A percentile compares a stretch with the other conserved stretches of the same genome.
Conservation (phyloP, 495 filamentous ascomycete species). For the Annulohypoxylon maeteangense region DNA sequence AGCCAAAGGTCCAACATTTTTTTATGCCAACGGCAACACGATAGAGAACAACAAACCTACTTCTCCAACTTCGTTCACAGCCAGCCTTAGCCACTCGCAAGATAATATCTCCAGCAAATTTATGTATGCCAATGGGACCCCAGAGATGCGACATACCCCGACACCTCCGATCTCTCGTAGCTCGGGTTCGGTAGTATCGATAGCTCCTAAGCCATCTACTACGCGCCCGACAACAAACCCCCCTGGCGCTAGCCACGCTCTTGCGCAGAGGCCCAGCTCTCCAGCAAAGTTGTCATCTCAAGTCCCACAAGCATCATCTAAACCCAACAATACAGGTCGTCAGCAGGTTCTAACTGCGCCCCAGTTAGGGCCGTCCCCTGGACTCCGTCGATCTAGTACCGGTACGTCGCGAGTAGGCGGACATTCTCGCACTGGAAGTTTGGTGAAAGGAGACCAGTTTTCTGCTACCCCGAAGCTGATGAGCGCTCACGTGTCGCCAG, state of each 20-base stretch:
- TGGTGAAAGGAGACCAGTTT: constrained; percentile 36
- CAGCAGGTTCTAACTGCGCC: constrained; percentile 30
- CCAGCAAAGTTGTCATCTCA: constrained; percentile 55
- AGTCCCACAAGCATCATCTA: constrained; percentile 33
- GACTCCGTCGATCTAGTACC: constrained; percentile 37
- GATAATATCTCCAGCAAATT: constrained; percentile 68
- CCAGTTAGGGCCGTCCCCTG: constrained; percentile 42
- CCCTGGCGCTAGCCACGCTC: constrained; percentile 37
- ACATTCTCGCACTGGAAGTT: constrained; percentile 48
- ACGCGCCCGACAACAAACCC: constrained; percentile 42
- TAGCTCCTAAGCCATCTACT: constrained; percentile 51
- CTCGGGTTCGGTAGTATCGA: constrained; percentile 57
- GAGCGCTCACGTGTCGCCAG: constrained; percentile 29
- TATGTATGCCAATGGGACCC: constrained; percentile 75
- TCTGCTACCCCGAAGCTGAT: constrained; percentile 20
- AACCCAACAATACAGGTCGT: constrained; percentile 16
- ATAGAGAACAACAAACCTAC: constrained; percentile 43
- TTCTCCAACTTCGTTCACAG: constrained; percentile 47
- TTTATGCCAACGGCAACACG: constrained; percentile 63
- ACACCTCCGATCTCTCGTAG: constrained; percentile 43
- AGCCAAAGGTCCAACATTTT: constrained; percentile 62
- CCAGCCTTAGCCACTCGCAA: constrained; percentile 47
- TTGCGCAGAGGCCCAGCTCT: constrained; percentile 54
- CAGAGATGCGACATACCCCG: constrained; percentile 53
- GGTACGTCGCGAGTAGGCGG: constrained; percentile 33